Percentiles rank a stretch among this genome's conserved stretches.
phyloP scores from a whole-genome alignment of 176 grass and related monocot genomes.

The Oryza longistaminata region DNA sequence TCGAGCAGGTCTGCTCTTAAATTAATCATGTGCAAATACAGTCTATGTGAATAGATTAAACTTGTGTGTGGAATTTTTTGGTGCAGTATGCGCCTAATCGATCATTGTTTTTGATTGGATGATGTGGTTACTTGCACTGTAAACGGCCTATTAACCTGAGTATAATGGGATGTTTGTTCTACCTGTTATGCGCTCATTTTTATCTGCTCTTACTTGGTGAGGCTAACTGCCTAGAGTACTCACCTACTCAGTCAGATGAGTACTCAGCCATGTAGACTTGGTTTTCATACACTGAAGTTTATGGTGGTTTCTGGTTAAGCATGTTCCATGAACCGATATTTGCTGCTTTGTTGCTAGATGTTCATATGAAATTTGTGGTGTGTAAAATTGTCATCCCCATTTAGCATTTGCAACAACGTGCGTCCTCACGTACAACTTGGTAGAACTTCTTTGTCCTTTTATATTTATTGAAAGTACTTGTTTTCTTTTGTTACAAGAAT shows the following conservation, averaged over 20 bases:
- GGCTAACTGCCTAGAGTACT: neutral
- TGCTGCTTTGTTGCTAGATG: neutral
- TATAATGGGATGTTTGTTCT: neutral
- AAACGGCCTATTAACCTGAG: neutral
- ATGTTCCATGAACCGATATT: conserved; percentile 5
- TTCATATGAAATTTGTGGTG: neutral
- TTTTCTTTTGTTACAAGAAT: neutral
- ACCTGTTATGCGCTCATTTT: neutral
- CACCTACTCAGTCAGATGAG: neutral
- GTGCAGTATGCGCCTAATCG: neutral
- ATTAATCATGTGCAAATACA: neutral
- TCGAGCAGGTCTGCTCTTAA: conserved; percentile 1
- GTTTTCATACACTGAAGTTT: neutral
- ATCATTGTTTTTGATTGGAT: neutral
- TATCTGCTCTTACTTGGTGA: neutral
- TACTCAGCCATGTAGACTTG: neutral
- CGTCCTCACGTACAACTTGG: neutral
- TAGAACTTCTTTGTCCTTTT: neutral
- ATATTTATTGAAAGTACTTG: neutral
- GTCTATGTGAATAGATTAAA: neutral
- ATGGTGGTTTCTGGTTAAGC: neutral
- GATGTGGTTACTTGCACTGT: neutral
- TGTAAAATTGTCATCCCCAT: neutral
- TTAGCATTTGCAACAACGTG: neutral
- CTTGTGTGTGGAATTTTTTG: neutral